These are phyloP conservation scores for Cercospora brassicicola DNA, from an alignment of 2,329 filamentous ascomycete species.

Conservation along the genomic window DNA sequence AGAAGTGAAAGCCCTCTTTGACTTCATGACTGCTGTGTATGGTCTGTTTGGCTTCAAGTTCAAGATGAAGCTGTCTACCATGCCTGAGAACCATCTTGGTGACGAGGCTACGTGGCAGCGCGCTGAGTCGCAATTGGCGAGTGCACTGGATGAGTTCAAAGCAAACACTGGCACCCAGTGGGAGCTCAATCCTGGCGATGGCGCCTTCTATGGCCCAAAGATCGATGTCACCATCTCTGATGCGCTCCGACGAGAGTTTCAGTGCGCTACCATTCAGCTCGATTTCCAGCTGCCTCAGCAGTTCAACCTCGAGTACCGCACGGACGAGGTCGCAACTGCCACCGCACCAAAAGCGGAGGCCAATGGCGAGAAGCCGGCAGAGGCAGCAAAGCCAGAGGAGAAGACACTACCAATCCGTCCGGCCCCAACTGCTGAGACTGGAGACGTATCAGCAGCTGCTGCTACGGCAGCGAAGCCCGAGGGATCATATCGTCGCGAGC, in stretches of 20 bases:
- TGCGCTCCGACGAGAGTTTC: slow-evolving; percentile 77
- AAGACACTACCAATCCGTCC: slow-evolving; percentile 34
- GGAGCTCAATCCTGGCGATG: slow-evolving; percentile 91
- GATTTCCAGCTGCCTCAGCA: slow-evolving; percentile 84
- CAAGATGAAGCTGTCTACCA: slow-evolving; percentile 91
- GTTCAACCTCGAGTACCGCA: slow-evolving; percentile 85
- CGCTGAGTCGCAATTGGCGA: slow-evolving; percentile 77
- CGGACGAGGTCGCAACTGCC: slow-evolving; percentile 59
- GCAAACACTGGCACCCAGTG: slow-evolving; percentile 65
- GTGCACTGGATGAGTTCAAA: slow-evolving; percentile 76
- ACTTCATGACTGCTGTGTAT: slow-evolving; percentile 79
- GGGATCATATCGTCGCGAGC: slow-evolving; percentile 46
- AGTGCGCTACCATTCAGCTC: slow-evolving; percentile 92
- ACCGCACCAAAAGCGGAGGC: slow-evolving; percentile 36
- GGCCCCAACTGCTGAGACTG: slow-evolving; percentile 35
- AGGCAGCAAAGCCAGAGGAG: slow-evolving; percentile 42
- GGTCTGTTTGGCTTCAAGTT: slow-evolving; percentile 85
- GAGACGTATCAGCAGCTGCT: slow-evolving; percentile 21
- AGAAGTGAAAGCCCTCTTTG: slow-evolving; percentile 81
- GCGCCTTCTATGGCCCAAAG: slow-evolving; percentile 98
- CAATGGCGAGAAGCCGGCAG: slow-evolving; percentile 34
- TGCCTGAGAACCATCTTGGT: slow-evolving; percentile 85
- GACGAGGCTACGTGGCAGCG: slow-evolving; percentile 83
- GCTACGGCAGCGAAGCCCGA: slow-evolving; percentile 38
- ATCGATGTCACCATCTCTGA: slow-evolving; percentile 95